Percentiles rank a stretch among this genome's conserved stretches.
Conservation (phyloP, 257 asterid genomes). For the Ilex asprella region DNA sequence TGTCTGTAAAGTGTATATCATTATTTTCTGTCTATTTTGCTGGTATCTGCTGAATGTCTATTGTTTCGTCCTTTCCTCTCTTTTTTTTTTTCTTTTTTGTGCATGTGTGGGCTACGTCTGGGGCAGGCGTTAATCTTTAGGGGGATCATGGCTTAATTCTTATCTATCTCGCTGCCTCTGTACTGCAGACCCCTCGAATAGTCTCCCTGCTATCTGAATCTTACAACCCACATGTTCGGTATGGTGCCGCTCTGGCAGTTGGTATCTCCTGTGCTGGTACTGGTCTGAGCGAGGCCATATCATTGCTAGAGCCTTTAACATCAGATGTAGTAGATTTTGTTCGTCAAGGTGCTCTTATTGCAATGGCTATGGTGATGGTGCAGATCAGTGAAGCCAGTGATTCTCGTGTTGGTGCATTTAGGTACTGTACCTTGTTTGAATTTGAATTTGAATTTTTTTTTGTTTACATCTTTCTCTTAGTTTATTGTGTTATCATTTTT, state of each 20-base stretch:
- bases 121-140: too few relatives aligned
- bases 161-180: constrained; percentile 11
- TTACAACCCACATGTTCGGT: constrained; percentile 96
- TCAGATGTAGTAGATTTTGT: constrained; percentile 96
- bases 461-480: constrained; percentile 2
- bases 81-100: too few relatives aligned
- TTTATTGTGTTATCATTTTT: constrained; percentile 3
- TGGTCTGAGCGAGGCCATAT: constrained; percentile 92
- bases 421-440: constrained; percentile 35
- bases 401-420: constrained; percentile 93
- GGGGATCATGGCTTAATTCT: not conserved
- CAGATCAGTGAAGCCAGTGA: constrained; percentile 92
- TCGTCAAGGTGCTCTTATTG: constrained; percentile 97
- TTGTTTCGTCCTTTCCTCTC: too few relatives aligned
- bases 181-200: constrained; percentile 75
- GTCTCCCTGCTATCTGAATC: constrained; percentile 93
- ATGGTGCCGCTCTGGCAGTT: constrained; percentile 97
- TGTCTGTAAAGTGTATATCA: too few relatives aligned
- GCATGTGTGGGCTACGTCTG: too few relatives aligned
- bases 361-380: constrained; percentile 99
- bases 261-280: constrained; percentile 99
- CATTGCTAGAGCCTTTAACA: constrained; percentile 88
- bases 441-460: not conserved
- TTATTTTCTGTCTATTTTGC: too few relatives aligned
- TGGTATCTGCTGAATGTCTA: too few relatives aligned